Evolutionary conservation across 345 rosid species (phyloP).

Genomic region (Geranium rotundifolium): DNA sequence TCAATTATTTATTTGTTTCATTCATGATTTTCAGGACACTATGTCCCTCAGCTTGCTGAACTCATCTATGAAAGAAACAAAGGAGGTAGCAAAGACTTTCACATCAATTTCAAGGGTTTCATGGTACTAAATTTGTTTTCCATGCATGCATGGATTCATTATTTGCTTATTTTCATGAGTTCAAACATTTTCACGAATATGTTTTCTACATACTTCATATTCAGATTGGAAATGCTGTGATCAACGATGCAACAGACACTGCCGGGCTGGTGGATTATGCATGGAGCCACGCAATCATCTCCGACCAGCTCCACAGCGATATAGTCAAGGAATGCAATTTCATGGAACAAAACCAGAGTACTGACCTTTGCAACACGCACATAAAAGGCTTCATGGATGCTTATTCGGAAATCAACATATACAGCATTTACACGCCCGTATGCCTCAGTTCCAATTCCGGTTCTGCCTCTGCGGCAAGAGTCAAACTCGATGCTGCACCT

Average conservation of each 20-base stretch:
- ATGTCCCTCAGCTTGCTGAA: slow-evolving; percentile 78
- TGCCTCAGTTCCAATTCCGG: slow-evolving; percentile 18
- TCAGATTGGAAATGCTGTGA: slow-evolving; percentile 70
- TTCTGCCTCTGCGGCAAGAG: background rate
- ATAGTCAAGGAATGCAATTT: slow-evolving; percentile 36
- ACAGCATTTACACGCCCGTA: slow-evolving; percentile 53
- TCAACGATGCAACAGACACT: slow-evolving; percentile 45
- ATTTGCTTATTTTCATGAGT: background rate
- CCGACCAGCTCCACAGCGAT: slow-evolving; percentile 42
- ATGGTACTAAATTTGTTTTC: slow-evolving; percentile 25
- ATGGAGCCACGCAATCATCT: slow-evolving; percentile 66
- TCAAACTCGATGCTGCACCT: background rate
- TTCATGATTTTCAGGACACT: slow-evolving; percentile 38
- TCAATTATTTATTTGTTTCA: background rate
- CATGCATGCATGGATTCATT: background rate
- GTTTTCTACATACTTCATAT: background rate
- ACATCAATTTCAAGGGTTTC: slow-evolving; percentile 67
- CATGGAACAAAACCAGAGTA: slow-evolving; percentile 5
- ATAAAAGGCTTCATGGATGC: slow-evolving; percentile 24
- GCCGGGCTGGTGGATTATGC: slow-evolving; percentile 54
- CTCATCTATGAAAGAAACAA: slow-evolving; percentile 45
- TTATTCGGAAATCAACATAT: slow-evolving; percentile 47
- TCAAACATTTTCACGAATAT: background rate
- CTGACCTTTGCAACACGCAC: slow-evolving; percentile 14
- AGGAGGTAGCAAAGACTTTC: slow-evolving; percentile 15